Conservation (phyloP, 2,329 filamentous ascomycete genomes). For the Sclerotinia borealis region DNA sequence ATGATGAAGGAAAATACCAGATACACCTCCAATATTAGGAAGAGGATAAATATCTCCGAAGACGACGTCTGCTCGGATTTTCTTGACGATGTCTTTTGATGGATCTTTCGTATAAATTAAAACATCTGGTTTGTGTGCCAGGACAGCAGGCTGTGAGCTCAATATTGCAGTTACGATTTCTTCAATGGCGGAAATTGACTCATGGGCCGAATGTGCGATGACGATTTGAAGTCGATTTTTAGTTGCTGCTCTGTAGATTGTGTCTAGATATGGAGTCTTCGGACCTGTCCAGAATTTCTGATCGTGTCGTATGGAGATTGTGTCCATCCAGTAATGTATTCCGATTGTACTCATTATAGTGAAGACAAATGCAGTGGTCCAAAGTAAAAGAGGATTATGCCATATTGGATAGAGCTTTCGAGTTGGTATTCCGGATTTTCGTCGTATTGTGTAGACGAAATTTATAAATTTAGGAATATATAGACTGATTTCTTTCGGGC, state of each 20-base stretch:
- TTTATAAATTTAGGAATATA: constrained; percentile 25
- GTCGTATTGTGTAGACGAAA: constrained; percentile 18
- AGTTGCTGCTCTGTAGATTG: constrained; percentile 22
- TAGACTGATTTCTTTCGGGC: constrained; percentile 26
- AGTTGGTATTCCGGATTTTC: constrained; percentile 12
- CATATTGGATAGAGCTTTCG: constrained; percentile 20
- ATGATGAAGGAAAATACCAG: constrained; percentile 42
- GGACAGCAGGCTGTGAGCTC: constrained; percentile 14
- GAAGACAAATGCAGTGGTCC: constrained; percentile 21
- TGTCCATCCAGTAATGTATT: constrained; percentile 26
- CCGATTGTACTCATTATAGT: constrained; percentile 19
- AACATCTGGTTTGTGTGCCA: constrained; percentile 17
- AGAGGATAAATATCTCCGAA: constrained; percentile 14
- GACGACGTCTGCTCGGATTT: constrained; percentile 8
- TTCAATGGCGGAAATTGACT: constrained; percentile 19
- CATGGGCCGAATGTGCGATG: constrained; percentile 26
- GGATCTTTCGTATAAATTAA: constrained; percentile 28
- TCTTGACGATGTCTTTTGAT: background rate
- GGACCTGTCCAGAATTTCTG: constrained; percentile 20
- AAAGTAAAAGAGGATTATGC: constrained; percentile 22
- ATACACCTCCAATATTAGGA: constrained; percentile 39
- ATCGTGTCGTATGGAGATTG: constrained; percentile 20
- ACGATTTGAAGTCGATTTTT: constrained; percentile 26
- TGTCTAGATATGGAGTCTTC: constrained; percentile 18
- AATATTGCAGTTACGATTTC: constrained; percentile 19